Base-by-base conservation (phyloP, 2,329 filamentous ascomycete genomes). In the Epichloe typhina region DNA sequence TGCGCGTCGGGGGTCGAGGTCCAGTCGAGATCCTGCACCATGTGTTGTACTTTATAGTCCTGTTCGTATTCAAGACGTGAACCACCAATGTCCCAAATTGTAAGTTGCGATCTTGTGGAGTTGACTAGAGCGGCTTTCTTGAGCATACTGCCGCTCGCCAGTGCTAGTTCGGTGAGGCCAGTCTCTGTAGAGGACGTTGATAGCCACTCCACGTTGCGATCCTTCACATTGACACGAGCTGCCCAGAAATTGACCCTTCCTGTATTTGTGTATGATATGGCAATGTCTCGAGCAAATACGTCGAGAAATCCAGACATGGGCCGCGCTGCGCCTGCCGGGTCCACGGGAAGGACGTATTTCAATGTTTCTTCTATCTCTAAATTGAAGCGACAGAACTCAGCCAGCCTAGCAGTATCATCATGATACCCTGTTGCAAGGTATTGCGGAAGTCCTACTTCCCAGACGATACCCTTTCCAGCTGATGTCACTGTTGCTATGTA, bases 11-110 rank as follows among this genome's bases (percentile, higher is more conserved):
- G 88, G 0, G 90, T 95, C 3, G 87, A 91, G 1, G 89, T 91
- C 91, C 91, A 96, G 64, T 95, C 89, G 12, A 96, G 77, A 64
- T 95, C 90, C 55, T 84, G 82, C 40, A 96, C 88, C 5, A 76
- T 77, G 58, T 93, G 85, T 53, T 84, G 77, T 12, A 76, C 74
- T 56, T 84, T 77, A 56, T 89, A 93, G 33, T 80, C 76, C 59
- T 91, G 80, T 54, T 86, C 78, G 61, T 87, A 89, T 64, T 96
- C 90, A 5, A 95, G 74, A 55, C 88, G 83, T 2, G 83, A 83
- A 50, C 84, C 86, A 55, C 84, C 80, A 11, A 88, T 86, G 61
- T 95, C 90, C 91, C 90, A 96, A 47, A 96, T 95, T 0, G 87
- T 94, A 47, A 96, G 69, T 40, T 82, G 80, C 0, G 84, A 88